These are phyloP conservation scores for Vitis rotundifolia DNA, from an alignment of 164 flowering plant genomes.

Conservation along the genomic window DNA sequence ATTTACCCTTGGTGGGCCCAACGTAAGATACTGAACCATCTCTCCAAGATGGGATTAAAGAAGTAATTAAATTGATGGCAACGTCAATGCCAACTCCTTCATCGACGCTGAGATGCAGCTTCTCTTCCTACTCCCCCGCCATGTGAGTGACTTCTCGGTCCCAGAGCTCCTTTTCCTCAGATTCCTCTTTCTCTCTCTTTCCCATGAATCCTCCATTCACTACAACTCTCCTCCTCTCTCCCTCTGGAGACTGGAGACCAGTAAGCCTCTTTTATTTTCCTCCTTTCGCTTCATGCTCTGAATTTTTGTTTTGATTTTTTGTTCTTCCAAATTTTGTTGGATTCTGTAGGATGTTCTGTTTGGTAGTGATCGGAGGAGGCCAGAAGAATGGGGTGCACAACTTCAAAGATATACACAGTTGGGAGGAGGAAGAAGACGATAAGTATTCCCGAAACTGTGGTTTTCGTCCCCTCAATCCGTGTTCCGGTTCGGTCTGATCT, in stretches of 20 bases:
- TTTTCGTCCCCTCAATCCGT: slow-evolving; percentile 62
- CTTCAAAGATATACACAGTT: slow-evolving; percentile 38
- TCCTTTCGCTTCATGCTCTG: neutral
- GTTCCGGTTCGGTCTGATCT: slow-evolving; percentile 64
- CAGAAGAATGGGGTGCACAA: slow-evolving; percentile 74
- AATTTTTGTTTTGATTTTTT: neutral
- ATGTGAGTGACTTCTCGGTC: slow-evolving; percentile 51
- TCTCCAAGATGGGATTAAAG: no score
- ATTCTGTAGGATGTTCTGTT: slow-evolving; percentile 35
- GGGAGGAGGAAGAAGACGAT: slow-evolving; percentile 43
- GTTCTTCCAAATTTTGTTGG: neutral
- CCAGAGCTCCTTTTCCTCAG: slow-evolving; percentile 23
- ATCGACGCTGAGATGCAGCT: slow-evolving; percentile 16
- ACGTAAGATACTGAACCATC: neutral
- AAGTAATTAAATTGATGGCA: neutral
- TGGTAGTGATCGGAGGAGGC: slow-evolving; percentile 10
- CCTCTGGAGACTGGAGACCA: neutral
- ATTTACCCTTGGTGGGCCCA: neutral
- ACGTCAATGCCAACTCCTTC: slow-evolving; percentile 13
- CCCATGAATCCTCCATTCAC: slow-evolving; percentile 19
- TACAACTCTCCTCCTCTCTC: slow-evolving; percentile 5
- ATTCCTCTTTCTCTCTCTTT: slow-evolving; percentile 20
- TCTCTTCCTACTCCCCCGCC: slow-evolving; percentile 31
- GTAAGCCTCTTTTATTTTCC: slow-evolving; percentile 12
- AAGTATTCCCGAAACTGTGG: slow-evolving; percentile 58